These are phyloP conservation scores for Aureobasidium subglaciale DNA, from an alignment of 2,329 filamentous ascomycete genomes.

Conservation along the genomic window DNA sequence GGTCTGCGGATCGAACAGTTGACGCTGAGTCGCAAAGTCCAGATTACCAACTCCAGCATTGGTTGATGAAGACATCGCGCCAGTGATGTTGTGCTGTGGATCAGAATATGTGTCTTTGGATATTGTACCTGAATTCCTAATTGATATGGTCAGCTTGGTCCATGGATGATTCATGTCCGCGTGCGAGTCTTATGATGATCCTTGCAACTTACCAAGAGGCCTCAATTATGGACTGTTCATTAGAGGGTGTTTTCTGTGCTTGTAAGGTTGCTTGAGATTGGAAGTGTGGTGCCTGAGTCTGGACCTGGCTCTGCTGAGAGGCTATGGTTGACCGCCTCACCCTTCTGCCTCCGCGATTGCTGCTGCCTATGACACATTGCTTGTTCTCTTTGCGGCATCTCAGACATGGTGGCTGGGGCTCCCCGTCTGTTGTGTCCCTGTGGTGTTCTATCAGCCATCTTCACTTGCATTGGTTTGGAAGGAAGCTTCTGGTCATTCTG, in stretches of 20 bases:
- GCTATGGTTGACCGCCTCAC: conserved; percentile 45
- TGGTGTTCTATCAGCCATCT: background rate
- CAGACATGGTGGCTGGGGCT: conserved; percentile 47
- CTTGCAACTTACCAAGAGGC: background rate
- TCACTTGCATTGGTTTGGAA: too few relatives aligned
- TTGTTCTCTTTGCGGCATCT: conserved; percentile 51
- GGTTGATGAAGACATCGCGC: background rate
- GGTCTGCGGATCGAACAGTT: background rate
- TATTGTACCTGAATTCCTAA: conserved; percentile 20
- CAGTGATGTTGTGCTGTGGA: conserved; percentile 12
- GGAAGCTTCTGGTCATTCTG: too few relatives aligned
- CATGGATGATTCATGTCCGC: background rate
- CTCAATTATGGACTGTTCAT: background rate
- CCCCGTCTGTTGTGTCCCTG: conserved; percentile 38
- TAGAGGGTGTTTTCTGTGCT: conserved; percentile 21
- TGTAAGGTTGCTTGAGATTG: background rate
- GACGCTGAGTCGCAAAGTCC: conserved; percentile 6
- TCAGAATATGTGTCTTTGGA: conserved; percentile 17
- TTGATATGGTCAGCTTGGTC: conserved; percentile 15
- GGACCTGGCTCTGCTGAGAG: conserved; percentile 23
- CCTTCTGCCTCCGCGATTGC: conserved; percentile 52
- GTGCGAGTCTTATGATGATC: background rate
- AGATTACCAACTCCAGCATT: conserved; percentile 1
- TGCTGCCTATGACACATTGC: conserved; percentile 53
- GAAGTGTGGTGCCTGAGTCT: conserved; percentile 18